These are phyloP conservation scores for Melaleuca alternifolia DNA, from an alignment of 345 rosid genomes.

Conservation along the genomic window DNA sequence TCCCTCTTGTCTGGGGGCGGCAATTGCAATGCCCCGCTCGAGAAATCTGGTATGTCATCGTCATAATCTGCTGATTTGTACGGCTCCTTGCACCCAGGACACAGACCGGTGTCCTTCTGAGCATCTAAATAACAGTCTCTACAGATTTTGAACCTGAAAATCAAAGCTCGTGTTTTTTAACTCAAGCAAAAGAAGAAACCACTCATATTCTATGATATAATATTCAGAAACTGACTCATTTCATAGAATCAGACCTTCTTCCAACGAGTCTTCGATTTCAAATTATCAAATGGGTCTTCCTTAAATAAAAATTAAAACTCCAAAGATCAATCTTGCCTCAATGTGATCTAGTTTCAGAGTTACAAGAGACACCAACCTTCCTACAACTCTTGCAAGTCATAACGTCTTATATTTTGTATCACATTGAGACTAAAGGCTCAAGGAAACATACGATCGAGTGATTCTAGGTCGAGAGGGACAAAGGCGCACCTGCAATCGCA, in stretches of 20 bases:
- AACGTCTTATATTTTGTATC: too few species aligned
- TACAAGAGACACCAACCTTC: too few species aligned
- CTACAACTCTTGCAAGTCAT: neutral
- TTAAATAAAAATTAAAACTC: neutral
- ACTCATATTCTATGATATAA: neutral
- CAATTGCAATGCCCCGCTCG: slow-evolving; percentile 56
- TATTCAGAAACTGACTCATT: neutral
- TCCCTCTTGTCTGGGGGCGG: slow-evolving; percentile 43
- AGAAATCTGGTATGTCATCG: slow-evolving; percentile 42
- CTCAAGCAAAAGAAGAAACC: neutral
- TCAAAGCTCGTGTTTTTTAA: neutral
- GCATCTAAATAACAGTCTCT: slow-evolving; percentile 92
- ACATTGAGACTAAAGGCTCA: neutral
- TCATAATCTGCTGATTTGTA: slow-evolving; percentile 64
- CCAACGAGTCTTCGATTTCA: neutral
- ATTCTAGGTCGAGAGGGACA: neutral
- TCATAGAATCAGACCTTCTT: neutral
- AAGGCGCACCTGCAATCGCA: slow-evolving; percentile 72
- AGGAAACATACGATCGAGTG: neutral
- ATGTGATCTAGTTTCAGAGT: neutral
- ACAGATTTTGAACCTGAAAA: slow-evolving; percentile 76
- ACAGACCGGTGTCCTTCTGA: slow-evolving; percentile 63
- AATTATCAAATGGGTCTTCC: neutral
- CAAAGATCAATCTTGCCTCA: neutral
- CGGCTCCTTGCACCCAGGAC: slow-evolving; percentile 93